Evolutionary conservation across 2,329 filamentous ascomycete genomes (phyloP).

Genomic region (Ambrosiella xylebori): DNA sequence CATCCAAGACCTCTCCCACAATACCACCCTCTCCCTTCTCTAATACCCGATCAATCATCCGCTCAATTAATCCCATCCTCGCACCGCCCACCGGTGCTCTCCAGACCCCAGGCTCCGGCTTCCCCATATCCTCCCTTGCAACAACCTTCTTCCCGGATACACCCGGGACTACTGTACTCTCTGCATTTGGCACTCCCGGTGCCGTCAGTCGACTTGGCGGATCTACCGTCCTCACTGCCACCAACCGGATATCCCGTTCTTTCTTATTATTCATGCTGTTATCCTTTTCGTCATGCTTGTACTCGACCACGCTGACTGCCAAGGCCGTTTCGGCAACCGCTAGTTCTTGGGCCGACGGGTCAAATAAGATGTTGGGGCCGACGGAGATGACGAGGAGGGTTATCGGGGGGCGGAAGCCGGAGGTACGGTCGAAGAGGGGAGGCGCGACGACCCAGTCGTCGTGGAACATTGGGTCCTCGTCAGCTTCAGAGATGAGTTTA

Average conservation of each 20-base stretch:
- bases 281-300: constrained; percentile 15
- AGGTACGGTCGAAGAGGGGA: constrained; percentile 45
- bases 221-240: constrained; percentile 57
- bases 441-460: constrained; percentile 85
- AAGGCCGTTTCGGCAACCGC: constrained; percentile 81
- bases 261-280: constrained; percentile 16
- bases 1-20: constrained; percentile 70
- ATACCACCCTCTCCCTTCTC: constrained; percentile 52
- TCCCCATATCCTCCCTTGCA: constrained; percentile 20
- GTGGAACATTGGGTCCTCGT: constrained; percentile 94
- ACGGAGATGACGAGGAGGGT: constrained; percentile 82
- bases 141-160: constrained; percentile 22
- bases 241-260: constrained; percentile 37
- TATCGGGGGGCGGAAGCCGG: constrained; percentile 51
- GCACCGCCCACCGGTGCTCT: constrained; percentile 69
- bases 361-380: constrained; percentile 80
- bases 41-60: constrained; percentile 61
- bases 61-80: constrained; percentile 52
- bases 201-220: constrained; percentile 57
- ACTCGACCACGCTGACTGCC: constrained; percentile 59
- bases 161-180: constrained; percentile 37
- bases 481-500: constrained; percentile 66
- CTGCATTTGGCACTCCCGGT: constrained; percentile 48
- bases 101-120: constrained; percentile 57
- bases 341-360: constrained; percentile 79